Base-by-base conservation (phyloP, 768 basidiomycete species). In the Amanita jacksonii region DNA sequence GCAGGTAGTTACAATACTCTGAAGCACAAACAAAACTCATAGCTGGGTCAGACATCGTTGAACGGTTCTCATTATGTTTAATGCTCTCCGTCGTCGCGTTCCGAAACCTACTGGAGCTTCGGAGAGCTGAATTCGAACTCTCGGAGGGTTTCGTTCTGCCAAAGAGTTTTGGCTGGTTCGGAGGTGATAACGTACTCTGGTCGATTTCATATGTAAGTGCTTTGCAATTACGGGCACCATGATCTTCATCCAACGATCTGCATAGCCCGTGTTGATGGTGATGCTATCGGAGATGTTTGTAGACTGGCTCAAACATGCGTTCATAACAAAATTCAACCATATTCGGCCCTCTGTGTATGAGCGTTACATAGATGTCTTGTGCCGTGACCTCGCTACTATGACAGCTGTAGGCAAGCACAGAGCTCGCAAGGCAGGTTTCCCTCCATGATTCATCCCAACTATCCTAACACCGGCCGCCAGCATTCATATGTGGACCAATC, bases 291-390 rank as follows among this genome's bases (percentile, higher is more conserved):
- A 99, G 61, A 85, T 89, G 74, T 61, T 86, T 9, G 96, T 99
- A 8, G 96, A 99, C 59, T 99, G 94, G 94, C 71, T 98, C 40
- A 99, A 99, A 60, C 96, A 99, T 56, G 94, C 93, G 8, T 99
- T 98, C 65, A 98, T 99, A 54, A 94, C 93, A 40, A 99, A 99
- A 62, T 98, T 98, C 69, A 99, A 99, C 54, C 94, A 98, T 55
- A 93, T 99, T 37, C 80, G 93, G 0, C 90, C 92, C 0, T 85
- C 84, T 0, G 90, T 97, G 2, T 99, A 98, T 52, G 91, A 91
- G 50, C 76, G 94, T 12, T 99, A 90, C 59, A 87, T 83, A 2
- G 96, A 99, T 54, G 90, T 99, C 1, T 72, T 99, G 1, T 98
- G 93, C 56, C 83, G 86, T 30, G 96, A 99, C 59, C 73, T 99